Conservation (phyloP, 768 basidiomycete species). For the Termitomyces sp. region DNA sequence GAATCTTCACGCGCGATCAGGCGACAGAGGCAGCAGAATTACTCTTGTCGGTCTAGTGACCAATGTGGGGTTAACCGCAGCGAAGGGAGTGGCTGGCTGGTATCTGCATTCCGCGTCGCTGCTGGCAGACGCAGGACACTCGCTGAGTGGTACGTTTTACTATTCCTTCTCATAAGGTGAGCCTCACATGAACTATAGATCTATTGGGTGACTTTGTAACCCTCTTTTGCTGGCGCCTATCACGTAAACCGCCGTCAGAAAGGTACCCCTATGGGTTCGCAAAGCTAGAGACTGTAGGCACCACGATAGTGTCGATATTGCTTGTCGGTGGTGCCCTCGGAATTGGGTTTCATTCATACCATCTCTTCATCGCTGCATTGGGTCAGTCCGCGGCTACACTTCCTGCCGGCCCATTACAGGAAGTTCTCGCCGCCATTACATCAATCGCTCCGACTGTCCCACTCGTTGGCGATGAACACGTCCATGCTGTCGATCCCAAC, state of each 20-base stretch:
- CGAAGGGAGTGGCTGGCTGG: constrained; percentile 89
- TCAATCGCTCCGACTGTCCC: constrained; percentile 56
- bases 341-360: constrained; percentile 88
- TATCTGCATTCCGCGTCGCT: constrained; percentile 88
- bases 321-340: constrained; percentile 82
- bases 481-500: constrained; percentile 78
- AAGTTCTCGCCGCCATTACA: constrained; percentile 57
- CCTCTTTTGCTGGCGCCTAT: constrained; percentile 84
- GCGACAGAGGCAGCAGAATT: constrained; percentile 79
- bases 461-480: constrained; percentile 52
- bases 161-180: background rate
- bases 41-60: constrained; percentile 82
- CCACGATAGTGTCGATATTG: constrained; percentile 84
- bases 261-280: constrained; percentile 87
- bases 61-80: constrained; percentile 77
- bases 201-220: constrained; percentile 90
- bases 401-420: constrained; percentile 62
- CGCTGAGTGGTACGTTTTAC: constrained; percentile 66
- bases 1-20: constrained; percentile 33
- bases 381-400: constrained; percentile 61
- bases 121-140: constrained; percentile 93
- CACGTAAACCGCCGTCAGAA: constrained; percentile 75
- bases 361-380: constrained; percentile 76
- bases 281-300: constrained; percentile 95
- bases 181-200: constrained; percentile 41